Evolutionary conservation across 2,329 filamentous ascomycete species (phyloP), one percentile per base, ranked within the genome.

Genomic region (Neurospora sp.): DNA sequence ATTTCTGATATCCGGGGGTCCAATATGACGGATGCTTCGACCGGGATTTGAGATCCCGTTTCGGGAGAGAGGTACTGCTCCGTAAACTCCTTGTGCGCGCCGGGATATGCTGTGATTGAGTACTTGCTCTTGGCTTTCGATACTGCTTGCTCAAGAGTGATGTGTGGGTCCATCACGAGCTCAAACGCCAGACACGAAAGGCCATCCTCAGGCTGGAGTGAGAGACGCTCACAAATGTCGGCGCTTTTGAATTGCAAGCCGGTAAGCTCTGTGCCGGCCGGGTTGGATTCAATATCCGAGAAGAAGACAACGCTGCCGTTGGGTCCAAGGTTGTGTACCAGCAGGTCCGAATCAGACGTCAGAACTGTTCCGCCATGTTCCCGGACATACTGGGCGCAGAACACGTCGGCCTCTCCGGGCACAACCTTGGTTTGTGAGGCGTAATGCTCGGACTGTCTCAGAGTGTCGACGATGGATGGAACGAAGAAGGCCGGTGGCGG

Each of bases 271-370:
- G 67, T 19, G 2, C n/a, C 15, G n/a, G 71, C 66, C 0, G 39
- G 8, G 11, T 68, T 6, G 67, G 74, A 28, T 40, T 87, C 83
- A 1, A 95, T 78, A 66, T 92, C 90, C 69, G 85, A 83, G 38
- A 97, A 85, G 70, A 95, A 89, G 0, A 89, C 82, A 0, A 97
- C 88, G 0, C 83, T 82, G 0, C 90, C 90, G 1, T 84, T 73
- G 0, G 77, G 67, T 0, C 89, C 90, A 8, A 95, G 83, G 70
- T 92, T 85, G 77, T 94, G 89, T 0, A 95, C 84, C 0, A 97
- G 82, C 8, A 97, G 83, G 76, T 98, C 95, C 0, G 93, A 96
- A 76, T 98, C 95, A n/a, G 88, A 89, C 0, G 93, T 96, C 6
- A 97, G 80, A 15, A 93, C 85, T 1, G 83, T 81, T 0, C 87